Conservation (phyloP, 306 rosid species). For the Lithocarpus polystachyus region DNA sequence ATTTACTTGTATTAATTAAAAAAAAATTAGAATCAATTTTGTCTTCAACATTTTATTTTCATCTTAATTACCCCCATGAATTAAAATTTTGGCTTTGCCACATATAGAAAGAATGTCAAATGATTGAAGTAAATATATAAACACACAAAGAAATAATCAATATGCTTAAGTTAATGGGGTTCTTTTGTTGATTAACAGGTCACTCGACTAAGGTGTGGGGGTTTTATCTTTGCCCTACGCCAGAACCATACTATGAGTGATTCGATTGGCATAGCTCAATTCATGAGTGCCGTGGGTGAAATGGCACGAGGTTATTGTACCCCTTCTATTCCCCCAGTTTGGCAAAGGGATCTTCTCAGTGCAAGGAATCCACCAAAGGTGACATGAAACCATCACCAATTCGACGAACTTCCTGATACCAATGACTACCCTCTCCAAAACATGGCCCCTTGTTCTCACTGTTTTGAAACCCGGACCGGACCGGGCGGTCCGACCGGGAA, state of each 20-base stretch:
- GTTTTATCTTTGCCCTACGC: constrained; percentile 48
- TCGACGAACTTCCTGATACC: constrained; percentile 34
- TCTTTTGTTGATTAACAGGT: constrained; percentile 5
- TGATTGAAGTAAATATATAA: too few relatives aligned
- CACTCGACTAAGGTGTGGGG: constrained; percentile 42
- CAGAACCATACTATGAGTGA: constrained; percentile 54
- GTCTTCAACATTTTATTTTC: too few relatives aligned
- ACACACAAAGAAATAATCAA: too few relatives aligned
- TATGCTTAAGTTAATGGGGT: too few relatives aligned
- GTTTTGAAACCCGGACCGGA: too few relatives aligned
- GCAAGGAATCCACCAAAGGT: constrained; percentile 46
- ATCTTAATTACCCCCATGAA: too few relatives aligned
- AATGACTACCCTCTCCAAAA: constrained; percentile 48
- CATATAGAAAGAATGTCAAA: too few relatives aligned
- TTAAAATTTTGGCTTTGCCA: too few relatives aligned
- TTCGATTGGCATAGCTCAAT: constrained; percentile 43
- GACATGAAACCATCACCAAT: constrained; percentile 40
- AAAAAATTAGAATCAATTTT: too few relatives aligned
- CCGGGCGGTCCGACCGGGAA: too few relatives aligned
- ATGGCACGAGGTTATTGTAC: constrained; percentile 33
- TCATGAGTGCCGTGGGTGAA: constrained; percentile 48
- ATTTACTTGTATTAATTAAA: too few relatives aligned
- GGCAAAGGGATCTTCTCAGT: constrained; percentile 39
- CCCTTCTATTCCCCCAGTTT: constrained; percentile 35
- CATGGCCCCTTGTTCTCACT: too few relatives aligned